Conservation (phyloP, 345 rosid species). For the Crucihimalaya himalaica region DNA sequence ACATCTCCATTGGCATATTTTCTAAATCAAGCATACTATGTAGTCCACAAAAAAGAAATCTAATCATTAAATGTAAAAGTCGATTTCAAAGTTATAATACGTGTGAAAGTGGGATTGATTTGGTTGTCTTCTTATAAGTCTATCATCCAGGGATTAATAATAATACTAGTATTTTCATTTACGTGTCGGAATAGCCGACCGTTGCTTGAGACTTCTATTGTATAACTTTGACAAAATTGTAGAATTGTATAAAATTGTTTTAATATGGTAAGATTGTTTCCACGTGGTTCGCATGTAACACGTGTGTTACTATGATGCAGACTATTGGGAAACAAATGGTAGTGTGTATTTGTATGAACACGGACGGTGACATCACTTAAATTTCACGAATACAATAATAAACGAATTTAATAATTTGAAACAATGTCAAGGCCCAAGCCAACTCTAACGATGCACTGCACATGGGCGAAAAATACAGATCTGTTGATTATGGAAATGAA, state of each 20-base stretch:
- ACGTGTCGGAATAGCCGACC: constrained; percentile 27
- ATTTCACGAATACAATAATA: background rate
- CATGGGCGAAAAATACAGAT: background rate
- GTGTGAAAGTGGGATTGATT: constrained; percentile 28
- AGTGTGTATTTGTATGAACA: background rate
- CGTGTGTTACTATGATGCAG: constrained; percentile 11
- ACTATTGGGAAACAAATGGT: background rate
- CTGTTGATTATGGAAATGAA: background rate
- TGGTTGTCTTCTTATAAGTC: constrained; percentile 1
- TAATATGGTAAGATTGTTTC: constrained; percentile 10
- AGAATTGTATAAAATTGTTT: background rate
- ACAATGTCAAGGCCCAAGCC: too few species aligned
- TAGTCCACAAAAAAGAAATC: background rate
- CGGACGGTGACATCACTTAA: background rate
- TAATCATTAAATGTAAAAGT: background rate
- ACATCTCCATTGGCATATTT: background rate
- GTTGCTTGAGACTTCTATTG: background rate
- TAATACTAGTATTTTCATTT: background rate
- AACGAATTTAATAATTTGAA: background rate
- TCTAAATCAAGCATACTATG: background rate
- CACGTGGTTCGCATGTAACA: constrained; percentile 31
- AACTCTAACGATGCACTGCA: background rate
- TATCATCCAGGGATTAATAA: background rate
- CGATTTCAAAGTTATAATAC: background rate
- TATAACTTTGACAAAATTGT: background rate